Conservation (phyloP, 2,329 filamentous ascomycete species). For the Alternaria viburni region DNA sequence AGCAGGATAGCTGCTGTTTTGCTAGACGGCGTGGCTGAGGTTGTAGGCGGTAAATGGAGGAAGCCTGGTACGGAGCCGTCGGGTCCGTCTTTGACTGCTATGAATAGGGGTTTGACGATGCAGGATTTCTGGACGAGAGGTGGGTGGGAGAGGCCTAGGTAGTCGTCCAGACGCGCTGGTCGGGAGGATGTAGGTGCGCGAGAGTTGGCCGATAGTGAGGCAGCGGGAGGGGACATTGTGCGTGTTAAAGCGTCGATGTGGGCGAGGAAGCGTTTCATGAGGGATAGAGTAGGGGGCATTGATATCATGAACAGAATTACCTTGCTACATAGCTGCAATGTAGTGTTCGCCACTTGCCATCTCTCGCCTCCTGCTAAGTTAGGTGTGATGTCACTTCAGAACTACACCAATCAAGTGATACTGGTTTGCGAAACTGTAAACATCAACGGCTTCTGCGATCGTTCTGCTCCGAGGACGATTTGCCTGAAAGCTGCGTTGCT, state of each 20-base stretch:
- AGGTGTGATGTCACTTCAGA: background rate
- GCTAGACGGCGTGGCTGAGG: background rate
- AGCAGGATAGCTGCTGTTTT: constrained; percentile 1
- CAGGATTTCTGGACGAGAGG: background rate
- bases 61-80: background rate
- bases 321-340: background rate
- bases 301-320: no score
- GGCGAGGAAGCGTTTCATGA: background rate
- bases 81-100: background rate
- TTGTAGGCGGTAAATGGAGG: background rate
- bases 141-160: background rate
- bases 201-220: background rate
- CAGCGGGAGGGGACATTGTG: background rate
- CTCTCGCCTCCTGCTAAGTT: background rate
- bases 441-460: background rate
- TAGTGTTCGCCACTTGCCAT: background rate
- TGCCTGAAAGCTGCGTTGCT: background rate
- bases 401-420: background rate
- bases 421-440: background rate
- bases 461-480: background rate
- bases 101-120: background rate
- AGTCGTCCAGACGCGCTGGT: constrained; percentile 1
- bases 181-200: background rate
- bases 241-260: background rate
- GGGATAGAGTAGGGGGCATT: background rate